A percentile compares a stretch with the other conserved stretches of the same genome.
Evolutionary conservation across 257 asterid genomes (phyloP).

Genomic region (Verbena officinalis): DNA sequence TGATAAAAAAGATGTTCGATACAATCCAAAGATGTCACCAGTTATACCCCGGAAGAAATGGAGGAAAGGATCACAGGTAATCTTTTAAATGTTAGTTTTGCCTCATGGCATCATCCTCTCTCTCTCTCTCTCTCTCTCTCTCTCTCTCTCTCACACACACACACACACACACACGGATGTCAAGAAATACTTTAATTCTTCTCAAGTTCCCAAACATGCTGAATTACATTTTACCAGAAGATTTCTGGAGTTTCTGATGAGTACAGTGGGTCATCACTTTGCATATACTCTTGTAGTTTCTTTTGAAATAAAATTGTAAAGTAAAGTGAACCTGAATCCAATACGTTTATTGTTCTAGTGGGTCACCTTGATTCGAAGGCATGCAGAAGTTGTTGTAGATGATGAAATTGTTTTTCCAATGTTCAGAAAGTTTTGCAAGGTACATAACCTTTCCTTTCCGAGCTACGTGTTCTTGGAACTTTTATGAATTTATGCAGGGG

Average conservation of each 20-base stretch:
- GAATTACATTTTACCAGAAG: no score
- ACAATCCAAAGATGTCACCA: slow-evolving; percentile 90
- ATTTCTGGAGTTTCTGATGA: neutral
- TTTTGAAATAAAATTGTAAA: neutral
- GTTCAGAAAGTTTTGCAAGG: slow-evolving; percentile 90
- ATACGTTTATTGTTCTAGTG: slow-evolving; percentile 59
- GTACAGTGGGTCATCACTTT: neutral
- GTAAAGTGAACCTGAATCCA: slow-evolving; percentile 13
- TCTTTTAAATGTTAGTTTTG: slow-evolving; percentile 18
- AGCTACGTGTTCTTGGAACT: no score
- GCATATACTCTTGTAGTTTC: slow-evolving; percentile 16
- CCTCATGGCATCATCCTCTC: slow-evolving; percentile 4
- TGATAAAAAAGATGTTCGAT: slow-evolving; percentile 77
- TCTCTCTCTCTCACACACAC: neutral
- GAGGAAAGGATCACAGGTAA: slow-evolving; percentile 99
- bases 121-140: neutral
- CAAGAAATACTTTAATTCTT: neutral
- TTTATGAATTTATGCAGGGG: neutral
- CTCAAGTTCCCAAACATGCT: no score
- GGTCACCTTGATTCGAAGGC: slow-evolving; percentile 81
- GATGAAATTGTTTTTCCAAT: slow-evolving; percentile 68
- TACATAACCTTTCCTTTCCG: slow-evolving; percentile 21
- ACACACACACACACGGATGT: neutral
- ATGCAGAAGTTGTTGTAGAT: slow-evolving; percentile 75
- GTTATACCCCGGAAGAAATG: slow-evolving; percentile 80